Percentiles rank a stretch among this genome's conserved stretches.
Conservation (phyloP, 176 grass and related monocot species). For the Urochloa ruziziensis region DNA sequence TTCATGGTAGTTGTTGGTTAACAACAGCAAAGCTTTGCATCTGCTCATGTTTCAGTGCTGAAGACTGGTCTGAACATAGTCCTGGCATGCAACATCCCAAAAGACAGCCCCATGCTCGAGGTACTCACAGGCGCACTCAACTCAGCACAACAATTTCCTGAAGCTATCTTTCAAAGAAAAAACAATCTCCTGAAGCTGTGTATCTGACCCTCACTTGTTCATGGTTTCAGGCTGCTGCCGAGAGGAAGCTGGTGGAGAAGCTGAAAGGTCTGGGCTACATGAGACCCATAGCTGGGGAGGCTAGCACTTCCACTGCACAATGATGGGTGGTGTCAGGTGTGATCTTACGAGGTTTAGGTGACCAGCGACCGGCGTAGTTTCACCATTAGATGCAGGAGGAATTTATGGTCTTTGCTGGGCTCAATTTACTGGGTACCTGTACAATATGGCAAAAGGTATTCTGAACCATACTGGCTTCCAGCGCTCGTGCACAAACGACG, state of each 20-base stretch:
- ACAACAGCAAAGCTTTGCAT: background rate
- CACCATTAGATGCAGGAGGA: background rate
- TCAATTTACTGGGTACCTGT: background rate
- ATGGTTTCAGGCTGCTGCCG: slow-evolving; percentile 65
- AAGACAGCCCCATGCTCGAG: slow-evolving; percentile 86
- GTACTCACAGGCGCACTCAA: slow-evolving; percentile 19
- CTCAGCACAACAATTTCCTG: background rate
- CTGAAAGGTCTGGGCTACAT: slow-evolving; percentile 71
- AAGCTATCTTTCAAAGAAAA: too few species aligned
- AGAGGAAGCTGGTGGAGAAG: slow-evolving; percentile 80
- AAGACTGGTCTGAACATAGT: slow-evolving; percentile 82
- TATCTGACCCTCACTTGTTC: background rate
- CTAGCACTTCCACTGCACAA: background rate
- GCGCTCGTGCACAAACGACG: background rate
- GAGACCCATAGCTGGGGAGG: slow-evolving; percentile 16
- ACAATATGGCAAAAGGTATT: background rate
- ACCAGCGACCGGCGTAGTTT: background rate
- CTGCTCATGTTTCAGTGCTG: slow-evolving; percentile 55
- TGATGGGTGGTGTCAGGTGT: background rate
- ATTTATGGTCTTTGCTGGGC: background rate
- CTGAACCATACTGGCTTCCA: background rate
- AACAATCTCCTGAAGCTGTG: background rate
- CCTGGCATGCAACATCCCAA: slow-evolving; percentile 81
- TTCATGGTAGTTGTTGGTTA: background rate
- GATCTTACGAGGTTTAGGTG: background rate